Percentiles rank a stretch among this genome's conserved stretches.
Conservation (phyloP, 1,139 yeast species). For the Arxiozyma telluris region DNA sequence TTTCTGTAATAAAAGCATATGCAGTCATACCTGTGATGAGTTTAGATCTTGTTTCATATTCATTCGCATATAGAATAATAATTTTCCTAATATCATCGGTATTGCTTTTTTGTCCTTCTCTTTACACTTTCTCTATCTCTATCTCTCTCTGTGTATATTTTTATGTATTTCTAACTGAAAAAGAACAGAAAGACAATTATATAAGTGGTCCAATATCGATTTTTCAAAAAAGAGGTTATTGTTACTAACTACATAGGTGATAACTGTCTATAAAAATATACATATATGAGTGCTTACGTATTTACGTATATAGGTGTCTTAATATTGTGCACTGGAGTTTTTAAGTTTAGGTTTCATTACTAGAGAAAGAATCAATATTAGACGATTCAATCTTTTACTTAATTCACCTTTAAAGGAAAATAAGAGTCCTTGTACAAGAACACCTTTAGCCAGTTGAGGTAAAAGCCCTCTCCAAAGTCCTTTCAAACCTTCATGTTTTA, state of each 20-base stretch:
- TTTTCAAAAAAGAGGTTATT: too few species aligned
- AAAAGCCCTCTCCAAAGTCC: conserved; percentile 71
- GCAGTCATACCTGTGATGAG: neutral
- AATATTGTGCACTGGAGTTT: neutral
- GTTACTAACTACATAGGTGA: too few species aligned
- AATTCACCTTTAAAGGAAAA: conserved; percentile 76
- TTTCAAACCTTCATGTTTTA: conserved; percentile 41
- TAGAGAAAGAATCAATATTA: conserved; percentile 1
- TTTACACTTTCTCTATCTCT: too few species aligned
- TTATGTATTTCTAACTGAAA: too few species aligned
- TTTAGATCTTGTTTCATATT: neutral
- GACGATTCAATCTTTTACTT: conserved; percentile 26
- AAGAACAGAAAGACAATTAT: neutral
- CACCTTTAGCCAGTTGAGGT: conserved; percentile 77
- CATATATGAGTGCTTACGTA: conserved; percentile 12
- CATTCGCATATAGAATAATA: too few species aligned
- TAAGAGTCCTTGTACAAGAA: conserved; percentile 74
- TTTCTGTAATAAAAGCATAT: too few species aligned
- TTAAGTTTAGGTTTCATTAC: conserved; percentile 2
- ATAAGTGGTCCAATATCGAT: too few species aligned
- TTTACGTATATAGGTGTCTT: neutral
- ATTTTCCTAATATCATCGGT: neutral
- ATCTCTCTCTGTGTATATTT: too few species aligned
- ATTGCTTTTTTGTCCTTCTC: neutral
- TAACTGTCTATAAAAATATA: conserved; percentile 18